phyloP scores from a whole-genome alignment of 164 flowering plant genomes.

The Piper betle region DNA sequence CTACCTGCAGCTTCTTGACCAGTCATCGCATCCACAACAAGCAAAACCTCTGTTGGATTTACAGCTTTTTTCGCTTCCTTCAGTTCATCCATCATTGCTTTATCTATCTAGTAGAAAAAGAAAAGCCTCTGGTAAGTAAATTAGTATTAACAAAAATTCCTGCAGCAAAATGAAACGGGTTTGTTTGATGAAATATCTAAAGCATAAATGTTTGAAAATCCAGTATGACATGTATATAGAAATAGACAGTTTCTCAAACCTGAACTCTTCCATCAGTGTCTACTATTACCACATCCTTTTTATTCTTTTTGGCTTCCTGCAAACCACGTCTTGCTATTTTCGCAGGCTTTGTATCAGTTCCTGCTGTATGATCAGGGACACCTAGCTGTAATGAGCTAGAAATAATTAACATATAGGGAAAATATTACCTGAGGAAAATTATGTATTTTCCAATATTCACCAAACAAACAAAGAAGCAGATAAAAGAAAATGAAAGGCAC shows the following conservation, averaged over 20 bases:
- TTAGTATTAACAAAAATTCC: background rate
- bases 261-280: conserved; percentile 99
- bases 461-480: background rate
- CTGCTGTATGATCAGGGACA: conserved; percentile 89
- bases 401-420: background rate
- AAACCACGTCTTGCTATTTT: conserved; percentile 82
- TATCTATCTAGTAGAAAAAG: conserved; percentile 57
- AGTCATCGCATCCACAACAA: conserved; percentile 99
- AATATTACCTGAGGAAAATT: conserved; percentile 3
- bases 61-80: conserved; percentile 74
- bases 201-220: background rate
- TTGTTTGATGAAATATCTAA: too few species aligned
- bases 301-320: conserved; percentile 71
- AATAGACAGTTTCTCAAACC: conserved; percentile 24
- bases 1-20: conserved; percentile 99
- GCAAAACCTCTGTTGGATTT: conserved; percentile 89
- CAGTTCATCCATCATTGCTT: conserved; percentile 94
- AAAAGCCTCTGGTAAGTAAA: background rate
- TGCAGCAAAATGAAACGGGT: too few species aligned
- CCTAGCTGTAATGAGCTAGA: conserved; percentile 54
- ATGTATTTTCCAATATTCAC: background rate
- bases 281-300: conserved; percentile 78
- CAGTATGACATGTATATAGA: background rate
- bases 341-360: conserved; percentile 79
- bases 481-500: background rate